A percentile compares a stretch with the other conserved stretches of the same genome.
Conservation (phyloP, 2,329 filamentous ascomycete species). For the Passalora sequoiae region DNA sequence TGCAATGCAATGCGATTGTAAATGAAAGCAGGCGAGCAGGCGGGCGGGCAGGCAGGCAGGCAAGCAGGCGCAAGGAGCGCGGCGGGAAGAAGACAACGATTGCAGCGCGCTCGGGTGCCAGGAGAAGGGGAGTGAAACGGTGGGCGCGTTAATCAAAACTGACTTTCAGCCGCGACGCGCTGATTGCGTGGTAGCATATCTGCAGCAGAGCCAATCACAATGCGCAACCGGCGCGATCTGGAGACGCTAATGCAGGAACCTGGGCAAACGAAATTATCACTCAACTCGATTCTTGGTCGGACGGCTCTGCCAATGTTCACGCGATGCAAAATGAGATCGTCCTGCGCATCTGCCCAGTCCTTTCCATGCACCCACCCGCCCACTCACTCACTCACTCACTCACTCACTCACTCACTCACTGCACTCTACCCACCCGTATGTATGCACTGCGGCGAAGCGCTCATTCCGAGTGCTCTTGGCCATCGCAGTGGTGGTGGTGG, state of each 20-base stretch:
- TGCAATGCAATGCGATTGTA: conserved; percentile 1
- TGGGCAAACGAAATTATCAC: background rate
- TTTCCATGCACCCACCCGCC: too few relatives aligned
- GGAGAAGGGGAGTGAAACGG: conserved; percentile 1
- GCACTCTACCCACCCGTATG: too few relatives aligned
- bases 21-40: background rate
- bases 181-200: too few relatives aligned
- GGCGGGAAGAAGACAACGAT: background rate
- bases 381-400: too few relatives aligned
- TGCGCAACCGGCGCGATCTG: background rate
- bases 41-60: background rate
- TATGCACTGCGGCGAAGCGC: too few relatives aligned
- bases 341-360: too few relatives aligned
- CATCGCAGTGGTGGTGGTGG: too few relatives aligned
- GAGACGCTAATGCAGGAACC: conserved; percentile 1
- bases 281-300: background rate
- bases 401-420: too few relatives aligned
- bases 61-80: conserved; percentile 1
- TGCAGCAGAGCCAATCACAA: background rate
- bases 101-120: background rate
- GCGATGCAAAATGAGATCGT: background rate
- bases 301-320: background rate
- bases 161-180: too few relatives aligned
- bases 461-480: too few relatives aligned
- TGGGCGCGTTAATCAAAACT: background rate